Conservation (phyloP, 2,329 filamentous ascomycete genomes). For the Epichloe hybrida region DNA sequence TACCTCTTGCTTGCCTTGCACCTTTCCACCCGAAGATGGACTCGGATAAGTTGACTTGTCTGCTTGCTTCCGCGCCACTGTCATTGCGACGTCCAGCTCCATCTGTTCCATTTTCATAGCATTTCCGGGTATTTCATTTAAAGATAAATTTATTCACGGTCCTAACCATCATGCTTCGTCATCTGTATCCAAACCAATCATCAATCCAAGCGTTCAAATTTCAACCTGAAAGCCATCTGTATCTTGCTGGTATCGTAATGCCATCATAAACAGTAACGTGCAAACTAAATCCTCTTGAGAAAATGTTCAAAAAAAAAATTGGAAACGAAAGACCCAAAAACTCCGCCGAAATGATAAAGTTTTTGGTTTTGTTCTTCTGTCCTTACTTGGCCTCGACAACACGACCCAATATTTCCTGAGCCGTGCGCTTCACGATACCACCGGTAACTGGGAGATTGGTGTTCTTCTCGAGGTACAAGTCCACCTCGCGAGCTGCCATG, state of each 20-base stretch:
- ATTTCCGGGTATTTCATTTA: neutral
- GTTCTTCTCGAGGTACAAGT: slow-evolving; percentile 68
- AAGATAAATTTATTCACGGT: neutral
- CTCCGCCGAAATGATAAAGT: neutral
- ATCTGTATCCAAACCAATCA: neutral
- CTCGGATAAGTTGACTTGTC: too few relatives aligned
- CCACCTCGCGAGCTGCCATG: slow-evolving; percentile 82
- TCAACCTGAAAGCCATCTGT: neutral
- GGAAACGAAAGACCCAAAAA: neutral
- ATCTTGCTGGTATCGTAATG: slow-evolving; percentile 8
- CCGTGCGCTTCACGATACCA: slow-evolving; percentile 79
- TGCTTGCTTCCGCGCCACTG: too few relatives aligned
- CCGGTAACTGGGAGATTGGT: slow-evolving; percentile 80
- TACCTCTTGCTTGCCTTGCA: too few relatives aligned
- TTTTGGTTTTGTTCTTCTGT: neutral
- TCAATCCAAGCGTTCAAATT: neutral
- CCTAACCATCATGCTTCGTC: neutral
- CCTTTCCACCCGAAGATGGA: too few relatives aligned
- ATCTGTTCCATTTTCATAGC: too few relatives aligned
- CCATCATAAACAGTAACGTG: neutral
- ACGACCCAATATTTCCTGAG: slow-evolving; percentile 48
- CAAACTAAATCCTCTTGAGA: neutral
- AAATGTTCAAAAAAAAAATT: neutral
- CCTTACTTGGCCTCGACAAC: slow-evolving; percentile 8
- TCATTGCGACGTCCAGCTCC: too few relatives aligned